Evolutionary conservation across 139 green algal species (phyloP), one percentile per base, ranked within the genome.

Genomic region (Cymbomonas tetramitiformis): DNA sequence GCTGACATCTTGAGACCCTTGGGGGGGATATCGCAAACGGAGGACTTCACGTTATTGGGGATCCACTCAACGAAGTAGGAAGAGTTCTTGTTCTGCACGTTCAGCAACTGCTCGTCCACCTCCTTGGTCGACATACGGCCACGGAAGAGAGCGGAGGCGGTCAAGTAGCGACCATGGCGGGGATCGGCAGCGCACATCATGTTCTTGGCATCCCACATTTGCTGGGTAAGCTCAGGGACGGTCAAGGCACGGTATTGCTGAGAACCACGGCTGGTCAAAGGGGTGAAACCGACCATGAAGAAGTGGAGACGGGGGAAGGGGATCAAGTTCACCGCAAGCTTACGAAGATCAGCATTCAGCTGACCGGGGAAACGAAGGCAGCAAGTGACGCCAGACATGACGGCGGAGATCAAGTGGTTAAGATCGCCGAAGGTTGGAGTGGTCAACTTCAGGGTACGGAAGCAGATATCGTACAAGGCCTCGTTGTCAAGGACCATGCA

Each of bases 201-300:
- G 85, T 97, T 97, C 59, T 97, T 97, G 55, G 89, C 86, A 58
- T 97, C 90, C 87, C 88, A 97, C 90, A 97, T 97, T 80, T 97
- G 87, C 84, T 97, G 88, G 30, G 89, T 96, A 34, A 97, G 78
- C 80, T 97, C 89, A n/a, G 89, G 89, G n/a, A 97, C 89, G 4
- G 86, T 94, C 26, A 96, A 74, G 19, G 82, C 62, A 4, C 72
- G n/a, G 58, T 98, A 98, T 74, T 95, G 86, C 83, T 96, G 86
- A 58, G 74, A 86, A 61, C 91, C 90, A 60, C 90, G 81, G 33
- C 74, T 88, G 39, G 90, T 98, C 15, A 98, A 77, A 6, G 88
- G 88, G 3, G 89, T 85, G 71, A 97, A 97, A 61, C 88, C 88
- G 32, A 96, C 84, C 88, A 96, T 96, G 85, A 98, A 98, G 80